Base-by-base conservation (phyloP, 148 eudicot genomes). In the Linanthus parryae region DNA sequence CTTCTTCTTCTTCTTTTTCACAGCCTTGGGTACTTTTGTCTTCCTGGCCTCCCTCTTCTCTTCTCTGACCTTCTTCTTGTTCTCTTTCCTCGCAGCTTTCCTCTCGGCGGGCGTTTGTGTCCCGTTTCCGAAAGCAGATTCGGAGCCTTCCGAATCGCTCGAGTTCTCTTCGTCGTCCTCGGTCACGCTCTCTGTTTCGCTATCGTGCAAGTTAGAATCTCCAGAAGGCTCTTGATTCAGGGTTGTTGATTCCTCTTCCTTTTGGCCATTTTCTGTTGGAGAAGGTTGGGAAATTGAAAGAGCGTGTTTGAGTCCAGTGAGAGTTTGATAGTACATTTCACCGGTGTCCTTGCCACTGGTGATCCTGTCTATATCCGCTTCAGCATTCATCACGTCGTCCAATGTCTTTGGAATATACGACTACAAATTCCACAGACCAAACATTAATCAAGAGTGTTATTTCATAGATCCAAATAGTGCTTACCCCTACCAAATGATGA, bases 11-110 rank as follows among this genome's bases (percentile, higher is more conserved):
- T 85, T 82, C 69, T 92, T 92, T 77, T 92, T 92, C 37, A 71
- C 57, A 2, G 95, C 91, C 68, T 92, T 88, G 0, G 96, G 91
- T 29, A 74, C 61, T 65, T 92, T 92, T 24, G 59, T 82, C 74
- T 92, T 87, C 31, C 99, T 74, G 15, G 91, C 69, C 58, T 92
- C 95, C 61, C 94, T 79, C 71, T 92, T 82, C 73, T 84, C 94
- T 72, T 92, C 96, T 73, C 88, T 92, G 1, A 88, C 99, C 49
- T 92, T 88, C 80, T 84, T 92, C 83, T 92, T 92, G 71, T 92
- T 82, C 63, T 81, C 90, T 63, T 88, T 92, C 60, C 94, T 71
- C 4, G 91, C 94, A 3, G 85, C 88, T 69, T 76, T 84, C 50
- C 44, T 79, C 7, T 88, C 88, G 13, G 23, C 64, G 4, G 86